These are phyloP conservation scores for Telopea speciosissima DNA, from an alignment of 177 flowering plant species.

Conservation along the genomic window DNA sequence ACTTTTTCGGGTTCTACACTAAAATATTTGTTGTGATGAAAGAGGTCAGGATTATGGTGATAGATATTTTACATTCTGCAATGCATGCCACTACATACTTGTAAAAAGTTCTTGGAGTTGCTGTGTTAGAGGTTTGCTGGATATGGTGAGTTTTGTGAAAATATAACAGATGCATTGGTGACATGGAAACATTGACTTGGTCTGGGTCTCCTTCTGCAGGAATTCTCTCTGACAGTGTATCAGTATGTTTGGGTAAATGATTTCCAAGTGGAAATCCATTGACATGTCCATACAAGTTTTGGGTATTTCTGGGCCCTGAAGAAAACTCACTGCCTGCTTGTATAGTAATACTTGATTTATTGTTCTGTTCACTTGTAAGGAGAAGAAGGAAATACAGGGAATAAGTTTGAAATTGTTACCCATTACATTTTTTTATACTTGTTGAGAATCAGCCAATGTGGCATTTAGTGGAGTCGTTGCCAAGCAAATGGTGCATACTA, in stretches of 20 bases:
- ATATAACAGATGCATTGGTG: not conserved
- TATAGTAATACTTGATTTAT: too few relatives aligned
- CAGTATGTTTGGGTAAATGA: not conserved
- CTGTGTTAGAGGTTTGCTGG: not conserved
- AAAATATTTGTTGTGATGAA: not conserved
- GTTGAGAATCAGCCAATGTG: not conserved
- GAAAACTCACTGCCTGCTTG: not conserved
- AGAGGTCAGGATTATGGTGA: not conserved
- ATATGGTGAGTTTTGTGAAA: not conserved
- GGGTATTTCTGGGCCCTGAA: not conserved
- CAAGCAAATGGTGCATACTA: not conserved
- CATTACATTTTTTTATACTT: too few relatives aligned
- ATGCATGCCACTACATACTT: not conserved
- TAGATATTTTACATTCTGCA: not conserved
- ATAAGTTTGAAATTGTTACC: not conserved
- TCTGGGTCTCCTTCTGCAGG: not conserved
- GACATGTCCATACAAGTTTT: not conserved
- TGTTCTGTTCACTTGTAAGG: not conserved
- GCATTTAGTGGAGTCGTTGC: not conserved
- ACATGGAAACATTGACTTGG: not conserved
- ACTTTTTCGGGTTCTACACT: not conserved
- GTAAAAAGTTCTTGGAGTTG: not conserved
- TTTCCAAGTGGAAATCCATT: not conserved
- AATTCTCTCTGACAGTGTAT: not conserved
- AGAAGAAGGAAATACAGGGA: not conserved